Conservation (phyloP, 2,329 filamentous ascomycete species). For the Scedosporium boydii region DNA sequence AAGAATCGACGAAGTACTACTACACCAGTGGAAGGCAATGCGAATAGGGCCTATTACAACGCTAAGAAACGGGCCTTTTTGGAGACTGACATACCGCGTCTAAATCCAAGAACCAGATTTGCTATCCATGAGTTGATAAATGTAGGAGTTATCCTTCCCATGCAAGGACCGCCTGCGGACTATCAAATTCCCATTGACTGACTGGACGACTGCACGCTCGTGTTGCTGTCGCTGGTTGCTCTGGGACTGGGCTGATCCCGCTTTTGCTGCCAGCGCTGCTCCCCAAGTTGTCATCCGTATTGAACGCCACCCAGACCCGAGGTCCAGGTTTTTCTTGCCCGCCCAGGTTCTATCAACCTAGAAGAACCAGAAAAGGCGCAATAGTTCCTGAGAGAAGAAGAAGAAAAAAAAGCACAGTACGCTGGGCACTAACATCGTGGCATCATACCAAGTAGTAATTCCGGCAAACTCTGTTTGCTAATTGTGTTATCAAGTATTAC, state of each 20-base stretch:
- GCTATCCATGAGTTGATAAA: background rate
- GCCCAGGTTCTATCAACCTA: background rate
- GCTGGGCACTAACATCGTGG: background rate
- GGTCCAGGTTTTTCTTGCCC: background rate
- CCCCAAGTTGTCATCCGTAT: background rate
- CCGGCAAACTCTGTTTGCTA: background rate
- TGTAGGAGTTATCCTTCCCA: background rate
- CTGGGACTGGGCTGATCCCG: background rate
- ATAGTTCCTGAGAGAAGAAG: background rate
- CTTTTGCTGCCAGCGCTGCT: background rate
- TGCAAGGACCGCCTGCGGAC: background rate
- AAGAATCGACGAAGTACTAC: too few relatives aligned
- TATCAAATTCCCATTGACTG: background rate
- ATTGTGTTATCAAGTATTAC: conserved; percentile 6
- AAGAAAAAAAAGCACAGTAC: background rate
- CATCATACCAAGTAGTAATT: background rate
- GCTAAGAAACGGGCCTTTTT: background rate
- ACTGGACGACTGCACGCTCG: background rate
- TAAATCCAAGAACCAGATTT: too few relatives aligned
- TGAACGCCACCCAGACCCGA: background rate
- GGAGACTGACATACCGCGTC: background rate
- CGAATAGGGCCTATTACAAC: background rate
- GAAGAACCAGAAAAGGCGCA: background rate
- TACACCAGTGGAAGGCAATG: background rate
- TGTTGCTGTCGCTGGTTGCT: background rate